phyloP scores from a whole-genome alignment of 2,329 filamentous ascomycete species.

The Scedosporium aurantiacum region DNA sequence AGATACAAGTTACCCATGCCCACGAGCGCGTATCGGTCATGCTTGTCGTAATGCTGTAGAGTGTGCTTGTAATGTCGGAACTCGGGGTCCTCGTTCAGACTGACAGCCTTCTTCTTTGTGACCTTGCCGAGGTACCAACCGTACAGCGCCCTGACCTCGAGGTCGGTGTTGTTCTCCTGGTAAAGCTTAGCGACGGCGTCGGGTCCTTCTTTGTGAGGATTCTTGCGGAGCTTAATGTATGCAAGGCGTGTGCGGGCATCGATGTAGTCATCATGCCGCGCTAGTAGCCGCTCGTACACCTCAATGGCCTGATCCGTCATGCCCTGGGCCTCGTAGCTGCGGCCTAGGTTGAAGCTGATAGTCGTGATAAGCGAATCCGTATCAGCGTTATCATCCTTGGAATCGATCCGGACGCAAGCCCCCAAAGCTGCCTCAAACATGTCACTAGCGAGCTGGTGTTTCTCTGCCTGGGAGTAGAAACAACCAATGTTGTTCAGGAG shows the following conservation, averaged over 20 bases:
- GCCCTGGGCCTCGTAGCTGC: conserved; percentile 81
- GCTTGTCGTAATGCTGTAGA: conserved; percentile 87
- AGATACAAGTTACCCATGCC: conserved; percentile 95
- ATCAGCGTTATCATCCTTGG: conserved; percentile 65
- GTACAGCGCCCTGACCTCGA: conserved; percentile 86
- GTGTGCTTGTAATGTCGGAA: conserved; percentile 95
- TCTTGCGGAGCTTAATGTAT: conserved; percentile 75
- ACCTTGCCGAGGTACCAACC: conserved; percentile 88
- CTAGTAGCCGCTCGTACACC: conserved; percentile 76
- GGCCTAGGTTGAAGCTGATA: conserved; percentile 90
- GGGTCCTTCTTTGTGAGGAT: conserved; percentile 74
- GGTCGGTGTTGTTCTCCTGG: conserved; percentile 69
- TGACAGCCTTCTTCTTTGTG: conserved; percentile 68
- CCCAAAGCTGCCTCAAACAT: conserved; percentile 87
- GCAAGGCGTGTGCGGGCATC: conserved; percentile 82
- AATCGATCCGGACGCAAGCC: conserved; percentile 71
- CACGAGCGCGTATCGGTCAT: conserved; percentile 91
- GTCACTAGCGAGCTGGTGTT: conserved; percentile 66
- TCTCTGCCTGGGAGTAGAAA: conserved; percentile 84
- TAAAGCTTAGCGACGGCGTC: conserved; percentile 79
- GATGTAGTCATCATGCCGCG: conserved; percentile 81
- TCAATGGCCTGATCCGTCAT: conserved; percentile 73
- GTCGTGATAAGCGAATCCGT: conserved; percentile 88
- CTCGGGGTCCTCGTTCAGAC: conserved; percentile 81
- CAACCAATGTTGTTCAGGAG: conserved; percentile 95